These are phyloP conservation scores for Amanita pallidorosea DNA, from an alignment of 768 basidiomycete species.

Conservation along the genomic window DNA sequence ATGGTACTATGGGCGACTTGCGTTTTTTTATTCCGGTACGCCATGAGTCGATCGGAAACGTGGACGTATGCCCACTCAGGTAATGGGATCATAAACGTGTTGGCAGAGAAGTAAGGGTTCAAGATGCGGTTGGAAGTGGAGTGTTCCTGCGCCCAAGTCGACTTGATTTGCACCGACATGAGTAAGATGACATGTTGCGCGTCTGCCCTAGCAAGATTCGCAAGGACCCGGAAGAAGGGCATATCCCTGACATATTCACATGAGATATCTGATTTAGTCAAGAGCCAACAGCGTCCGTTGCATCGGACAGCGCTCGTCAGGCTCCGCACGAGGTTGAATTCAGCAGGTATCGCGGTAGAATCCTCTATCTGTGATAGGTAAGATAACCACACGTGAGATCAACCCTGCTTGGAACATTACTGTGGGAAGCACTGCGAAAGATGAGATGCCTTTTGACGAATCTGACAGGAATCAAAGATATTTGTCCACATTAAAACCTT, in stretches of 20 bases:
- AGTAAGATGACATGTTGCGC: slow-evolving; percentile 1
- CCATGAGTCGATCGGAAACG: slow-evolving; percentile 60
- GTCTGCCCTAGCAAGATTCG: slow-evolving; percentile 1
- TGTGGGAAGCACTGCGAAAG: not conserved
- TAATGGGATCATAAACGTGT: slow-evolving; percentile 69
- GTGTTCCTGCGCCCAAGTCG: slow-evolving; percentile 42
- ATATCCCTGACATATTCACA: slow-evolving; percentile 3
- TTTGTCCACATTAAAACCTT: not conserved
- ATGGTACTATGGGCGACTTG: slow-evolving; percentile 31
- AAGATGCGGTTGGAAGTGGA: slow-evolving; percentile 55
- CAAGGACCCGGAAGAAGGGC: not conserved
- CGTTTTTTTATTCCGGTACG: slow-evolving; percentile 24
- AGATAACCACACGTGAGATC: slow-evolving; percentile 3
- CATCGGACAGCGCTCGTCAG: slow-evolving; percentile 18
- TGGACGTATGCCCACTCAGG: slow-evolving; percentile 57
- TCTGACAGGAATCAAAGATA: not conserved
- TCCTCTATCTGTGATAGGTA: not conserved
- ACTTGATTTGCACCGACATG: not conserved
- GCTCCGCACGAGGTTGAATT: slow-evolving; percentile 10
- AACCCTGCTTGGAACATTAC: not conserved
- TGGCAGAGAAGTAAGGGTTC: slow-evolving; percentile 54
- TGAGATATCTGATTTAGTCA: slow-evolving; percentile 14
- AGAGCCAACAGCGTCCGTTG: slow-evolving; percentile 15
- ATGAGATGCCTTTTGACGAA: not conserved
- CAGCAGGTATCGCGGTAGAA: slow-evolving; percentile 5